These are phyloP conservation scores for Clonostachys chloroleuca DNA, from an alignment of 2,329 filamentous ascomycete genomes.

Conservation along the genomic window DNA sequence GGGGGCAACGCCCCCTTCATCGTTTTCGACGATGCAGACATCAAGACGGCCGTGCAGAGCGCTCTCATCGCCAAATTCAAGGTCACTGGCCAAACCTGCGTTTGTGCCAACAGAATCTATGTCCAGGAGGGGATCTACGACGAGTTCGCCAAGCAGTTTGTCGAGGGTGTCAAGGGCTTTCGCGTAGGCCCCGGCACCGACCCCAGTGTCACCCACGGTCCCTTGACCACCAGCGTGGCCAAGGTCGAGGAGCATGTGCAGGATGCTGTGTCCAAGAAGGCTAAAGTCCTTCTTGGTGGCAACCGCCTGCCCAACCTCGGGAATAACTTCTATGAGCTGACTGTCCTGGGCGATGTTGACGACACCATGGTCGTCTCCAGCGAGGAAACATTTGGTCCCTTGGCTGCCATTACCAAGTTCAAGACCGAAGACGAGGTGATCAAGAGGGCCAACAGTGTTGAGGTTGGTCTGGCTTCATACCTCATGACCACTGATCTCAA, in stretches of 20 bases:
- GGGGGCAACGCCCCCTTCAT: slow-evolving; percentile 66
- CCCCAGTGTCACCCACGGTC: slow-evolving; percentile 42
- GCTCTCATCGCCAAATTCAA: slow-evolving; percentile 38
- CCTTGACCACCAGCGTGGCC: slow-evolving; percentile 53
- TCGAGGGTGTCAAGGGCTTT: slow-evolving; percentile 47
- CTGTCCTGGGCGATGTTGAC: slow-evolving; percentile 53
- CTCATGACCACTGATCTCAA: slow-evolving; percentile 13
- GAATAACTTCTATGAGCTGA: slow-evolving; percentile 65
- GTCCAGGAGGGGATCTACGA: slow-evolving; percentile 45
- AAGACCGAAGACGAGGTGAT: slow-evolving; percentile 23
- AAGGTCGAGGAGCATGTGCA: slow-evolving; percentile 53
- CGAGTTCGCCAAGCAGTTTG: slow-evolving; percentile 37
- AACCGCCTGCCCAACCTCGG: slow-evolving; percentile 53
- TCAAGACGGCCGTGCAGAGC: slow-evolving; percentile 53
- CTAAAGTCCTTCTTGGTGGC: slow-evolving; percentile 37
- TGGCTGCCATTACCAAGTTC: slow-evolving; percentile 8
- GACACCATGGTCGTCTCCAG: slow-evolving; percentile 3
- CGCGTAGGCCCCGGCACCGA: slow-evolving; percentile 50
- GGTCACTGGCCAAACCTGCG: slow-evolving; percentile 61
- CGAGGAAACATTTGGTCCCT: slow-evolving; percentile 11
- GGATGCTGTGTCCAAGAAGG: slow-evolving; percentile 61
- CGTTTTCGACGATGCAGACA: slow-evolving; percentile 61
- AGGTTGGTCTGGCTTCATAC: slow-evolving; percentile 18
- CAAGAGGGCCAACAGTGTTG: slow-evolving; percentile 19
- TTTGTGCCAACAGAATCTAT: slow-evolving; percentile 24